Evolutionary conservation across 495 filamentous ascomycete species (phyloP), one percentile per base, ranked within the genome.

Genomic region (Hypoxylon trugodes): DNA sequence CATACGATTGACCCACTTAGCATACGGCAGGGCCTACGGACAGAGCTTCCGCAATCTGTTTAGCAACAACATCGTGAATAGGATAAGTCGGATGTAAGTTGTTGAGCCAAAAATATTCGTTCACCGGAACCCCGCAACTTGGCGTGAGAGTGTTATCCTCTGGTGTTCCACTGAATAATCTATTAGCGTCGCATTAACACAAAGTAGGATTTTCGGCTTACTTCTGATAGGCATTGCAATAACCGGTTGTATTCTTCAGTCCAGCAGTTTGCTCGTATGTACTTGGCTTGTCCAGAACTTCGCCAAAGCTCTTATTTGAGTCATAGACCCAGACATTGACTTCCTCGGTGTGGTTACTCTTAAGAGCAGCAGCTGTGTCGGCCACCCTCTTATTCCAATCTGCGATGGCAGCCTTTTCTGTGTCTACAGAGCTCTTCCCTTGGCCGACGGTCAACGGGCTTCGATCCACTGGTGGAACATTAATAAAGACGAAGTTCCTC

Each of bases 401-500:
- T 5, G 40, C 69, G 42, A 81, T 79, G 1, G 74, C 68, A 1
- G 49, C 70, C 4, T 67, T 70, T 58, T 82, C 76, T 18, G 63
- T 50, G 0, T 58, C 52, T 2, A 74, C 53, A 0, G 72, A 48
- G 16, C 33, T 33, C 0, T 67, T 30, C 0, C 75, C 67, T 43
- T 77, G 65, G 1, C 42, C 65, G 0, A 75, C 52, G 40, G 84
- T 84, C 6, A 82, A 63, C 0, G 89, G 89, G 18, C 82, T 84
- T 8, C 86, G 84, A 32, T 91, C 78, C n/a, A 89, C 80, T 2
- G 91, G 86, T 0, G 91, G 91, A 2, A 92, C 89, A 50, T 86
- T 87, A 57, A 93, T 53, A 68, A 93, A 83, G n/a, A 89, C 73
- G 69, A 93, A 93, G 59, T 89, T 91, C 45, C 89, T 82, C 4